Base-by-base conservation (phyloP, 129 eudicot species). In the Erigeron canadensis region DNA sequence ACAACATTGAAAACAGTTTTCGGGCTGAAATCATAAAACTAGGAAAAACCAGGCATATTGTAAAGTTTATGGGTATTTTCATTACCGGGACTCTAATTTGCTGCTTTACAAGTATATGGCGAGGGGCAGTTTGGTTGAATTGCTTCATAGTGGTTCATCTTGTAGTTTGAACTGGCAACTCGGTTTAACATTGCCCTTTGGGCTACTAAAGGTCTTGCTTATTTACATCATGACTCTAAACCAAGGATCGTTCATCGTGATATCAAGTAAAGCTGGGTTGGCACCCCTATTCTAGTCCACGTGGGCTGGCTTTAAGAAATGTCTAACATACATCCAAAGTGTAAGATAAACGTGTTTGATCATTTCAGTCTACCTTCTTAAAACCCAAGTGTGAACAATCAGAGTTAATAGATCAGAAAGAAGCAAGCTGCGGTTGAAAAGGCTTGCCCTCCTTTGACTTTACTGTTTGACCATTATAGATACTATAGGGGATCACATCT, bases 181-280 rank as follows among this genome's bases (percentile, higher is more conserved):
- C 84, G 99, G 65, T 95, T 86, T 44, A 73, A 64, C 0, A 73
- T 95, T 34, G 97, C 99, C 63, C 96, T 95, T 71, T 97, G 96
- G 72, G 89, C 99, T 43, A 97, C 97, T 63, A 85, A 95, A 72
- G 97, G 99, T 17, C 94, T 95, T 57, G 79, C 97, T 42, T 95
- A 95, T 67, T 63, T 95, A 17, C 99, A 95, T 67, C 99, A 95
- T 74, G 99, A 95, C 60, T 95, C 97, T 78, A 86, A 89, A 76
- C 99, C 97, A 1, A 84, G 84, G 84, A 95, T 95, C 65, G 84
- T 95, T 37, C 99, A 95, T 71, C 89, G 99, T 8, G 99, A 95
- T 59, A 95, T 95, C 39, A 95, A 95, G 76, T 90, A n/a, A n/a
- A n/a, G n/a, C n/a, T n/a, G n/a, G n/a, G n/a, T n/a, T n/a, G n/a